Conservation (phyloP, 495 filamentous ascomycete genomes). For the Penicillium macrosclerotiorum region DNA sequence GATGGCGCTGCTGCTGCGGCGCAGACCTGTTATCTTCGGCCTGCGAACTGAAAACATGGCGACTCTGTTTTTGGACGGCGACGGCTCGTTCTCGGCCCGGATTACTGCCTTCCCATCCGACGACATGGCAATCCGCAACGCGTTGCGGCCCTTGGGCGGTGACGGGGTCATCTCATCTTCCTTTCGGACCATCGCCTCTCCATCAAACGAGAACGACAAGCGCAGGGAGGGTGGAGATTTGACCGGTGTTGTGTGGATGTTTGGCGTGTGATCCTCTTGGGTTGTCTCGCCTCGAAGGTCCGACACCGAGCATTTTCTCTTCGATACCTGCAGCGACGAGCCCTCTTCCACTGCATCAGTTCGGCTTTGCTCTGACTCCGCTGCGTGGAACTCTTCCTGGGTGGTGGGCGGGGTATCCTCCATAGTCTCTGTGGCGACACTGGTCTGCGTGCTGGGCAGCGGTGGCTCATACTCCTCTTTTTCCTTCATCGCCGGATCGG, state of each 20-base stretch:
- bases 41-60: constrained; percentile 51
- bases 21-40: constrained; percentile 53
- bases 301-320: constrained; percentile 39
- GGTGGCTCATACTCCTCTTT: constrained; percentile 27
- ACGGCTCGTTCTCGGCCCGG: constrained; percentile 46
- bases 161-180: constrained; percentile 65
- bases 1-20: constrained; percentile 59
- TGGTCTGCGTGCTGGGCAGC: constrained; percentile 36
- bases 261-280: constrained; percentile 11
- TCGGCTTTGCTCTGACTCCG: constrained; percentile 14
- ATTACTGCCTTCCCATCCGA: constrained; percentile 53
- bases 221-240: constrained; percentile 48
- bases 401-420: constrained; percentile 28
- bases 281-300: constrained; percentile 23
- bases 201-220: constrained; percentile 75
- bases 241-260: constrained; percentile 19
- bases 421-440: constrained; percentile 33
- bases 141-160: constrained; percentile 56
- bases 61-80: constrained; percentile 50
- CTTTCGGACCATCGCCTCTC: constrained; percentile 75
- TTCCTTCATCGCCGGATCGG: constrained; percentile 24
- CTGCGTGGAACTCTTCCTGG: constrained; percentile 21
- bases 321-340: constrained; percentile 23
- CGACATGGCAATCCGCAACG: constrained; percentile 48
- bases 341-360: constrained; percentile 15